These are phyloP conservation scores for Albatrellus sp. DNA, from an alignment of 1,284 basidiomycete species.

Conservation along the genomic window DNA sequence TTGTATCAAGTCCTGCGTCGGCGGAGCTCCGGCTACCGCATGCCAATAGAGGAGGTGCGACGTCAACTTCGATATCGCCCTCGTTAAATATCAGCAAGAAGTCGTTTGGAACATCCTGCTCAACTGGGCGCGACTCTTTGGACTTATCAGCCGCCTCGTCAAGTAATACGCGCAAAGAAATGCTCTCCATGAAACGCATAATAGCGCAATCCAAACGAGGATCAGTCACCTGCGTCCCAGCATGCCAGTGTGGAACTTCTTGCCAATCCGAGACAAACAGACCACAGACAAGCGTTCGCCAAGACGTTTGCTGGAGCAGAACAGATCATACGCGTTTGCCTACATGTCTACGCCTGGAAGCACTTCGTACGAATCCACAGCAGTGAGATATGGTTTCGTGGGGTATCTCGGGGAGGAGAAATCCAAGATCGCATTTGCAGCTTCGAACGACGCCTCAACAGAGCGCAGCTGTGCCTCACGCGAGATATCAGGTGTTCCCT, in stretches of 20 bases:
- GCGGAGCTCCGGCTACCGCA: constrained; percentile 12
- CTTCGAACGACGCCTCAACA: constrained; percentile 74
- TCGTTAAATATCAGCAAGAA: constrained; percentile 69
- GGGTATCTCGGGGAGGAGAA: constrained; percentile 60
- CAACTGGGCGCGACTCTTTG: constrained; percentile 38
- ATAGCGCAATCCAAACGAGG: constrained; percentile 76
- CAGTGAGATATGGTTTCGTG: constrained; percentile 64
- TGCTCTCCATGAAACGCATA: constrained; percentile 78
- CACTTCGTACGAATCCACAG: constrained; percentile 77
- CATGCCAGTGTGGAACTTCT: constrained; percentile 2
- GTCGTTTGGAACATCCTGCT: constrained; percentile 76
- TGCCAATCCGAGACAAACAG: constrained; percentile 11
- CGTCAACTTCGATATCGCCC: constrained; percentile 28
- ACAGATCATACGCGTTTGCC: constrained; percentile 82
- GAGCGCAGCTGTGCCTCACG: constrained; percentile 68
- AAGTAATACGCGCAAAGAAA: constrained; percentile 85
- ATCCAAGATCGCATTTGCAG: constrained; percentile 46
- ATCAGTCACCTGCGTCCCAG: constrained; percentile 42
- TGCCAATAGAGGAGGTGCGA: constrained; percentile 8
- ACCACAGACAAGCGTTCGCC: constrained; percentile 62
- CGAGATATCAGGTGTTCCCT: constrained; percentile 59
- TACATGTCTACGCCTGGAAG: constrained; percentile 82
- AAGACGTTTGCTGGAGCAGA: constrained; percentile 82
- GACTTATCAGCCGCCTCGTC: constrained; percentile 57
- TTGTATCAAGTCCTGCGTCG: constrained; percentile 74